Evolutionary conservation across 306 rosid species (phyloP).

Genomic region (Vicia sativa): DNA sequence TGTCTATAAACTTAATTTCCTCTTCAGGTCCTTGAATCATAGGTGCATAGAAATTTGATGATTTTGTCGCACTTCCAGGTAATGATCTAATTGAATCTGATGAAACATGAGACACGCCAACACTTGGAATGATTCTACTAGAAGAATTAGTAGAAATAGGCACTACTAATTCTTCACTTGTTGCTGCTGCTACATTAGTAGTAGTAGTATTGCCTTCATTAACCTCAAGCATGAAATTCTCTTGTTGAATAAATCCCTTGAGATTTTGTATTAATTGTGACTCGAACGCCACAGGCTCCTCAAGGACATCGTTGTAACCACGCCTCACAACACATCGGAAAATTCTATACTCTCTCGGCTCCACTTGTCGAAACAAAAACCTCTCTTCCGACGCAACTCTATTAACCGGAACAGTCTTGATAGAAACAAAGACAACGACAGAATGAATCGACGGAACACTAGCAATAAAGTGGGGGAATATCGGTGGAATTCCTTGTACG

Average conservation of each 20-base stretch:
- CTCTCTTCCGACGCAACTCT: constrained; percentile 62
- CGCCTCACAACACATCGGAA: constrained; percentile 82
- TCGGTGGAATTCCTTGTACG: constrained; percentile 86
- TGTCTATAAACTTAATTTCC: constrained; percentile 58
- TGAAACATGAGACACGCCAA: constrained; percentile 9
- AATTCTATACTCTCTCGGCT: constrained; percentile 58
- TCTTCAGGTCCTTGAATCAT: constrained; percentile 52
- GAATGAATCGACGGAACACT: constrained; percentile 75
- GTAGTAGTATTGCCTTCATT: constrained; percentile 8
- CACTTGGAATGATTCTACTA: constrained; percentile 26
- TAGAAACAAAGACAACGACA: constrained; percentile 64
- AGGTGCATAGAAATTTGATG: constrained; percentile 26
- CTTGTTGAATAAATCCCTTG: constrained; percentile 52
- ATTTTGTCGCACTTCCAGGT: not conserved
- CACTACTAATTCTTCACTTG: constrained; percentile 5
- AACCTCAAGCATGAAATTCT: constrained; percentile 42
- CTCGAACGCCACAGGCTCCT: constrained; percentile 59
- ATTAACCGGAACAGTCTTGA: constrained; percentile 69
- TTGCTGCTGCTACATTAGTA: not conserved
- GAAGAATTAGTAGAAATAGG: constrained; percentile 31
- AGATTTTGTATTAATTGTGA: constrained; percentile 55
- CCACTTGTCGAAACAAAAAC: constrained; percentile 69
- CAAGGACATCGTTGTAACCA: constrained; percentile 65
- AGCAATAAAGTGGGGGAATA: constrained; percentile 65
- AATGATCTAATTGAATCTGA: constrained; percentile 37